Evolutionary conservation across 257 asterid genomes (phyloP).

Genomic region (Solanum appendiculatum): DNA sequence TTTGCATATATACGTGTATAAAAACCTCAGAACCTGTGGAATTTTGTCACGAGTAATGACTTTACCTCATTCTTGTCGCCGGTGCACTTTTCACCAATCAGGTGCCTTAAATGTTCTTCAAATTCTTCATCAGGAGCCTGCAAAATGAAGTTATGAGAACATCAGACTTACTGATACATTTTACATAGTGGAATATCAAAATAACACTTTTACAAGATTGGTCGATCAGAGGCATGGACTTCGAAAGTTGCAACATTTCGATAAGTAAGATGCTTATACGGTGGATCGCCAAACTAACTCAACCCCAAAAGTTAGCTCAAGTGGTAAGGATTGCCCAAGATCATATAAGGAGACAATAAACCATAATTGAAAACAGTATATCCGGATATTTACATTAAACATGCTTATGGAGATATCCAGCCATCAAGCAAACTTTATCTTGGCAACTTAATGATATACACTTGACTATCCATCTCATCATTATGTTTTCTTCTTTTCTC

Average conservation of each 20-base stretch:
- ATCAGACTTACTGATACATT: neutral
- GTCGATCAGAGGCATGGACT: neutral
- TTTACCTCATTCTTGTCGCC: constrained; percentile 83
- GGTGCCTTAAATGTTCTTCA: constrained; percentile 82
- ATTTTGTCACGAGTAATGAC: neutral
- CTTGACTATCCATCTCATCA: neutral
- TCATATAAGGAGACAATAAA: neutral
- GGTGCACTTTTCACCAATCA: constrained; percentile 65
- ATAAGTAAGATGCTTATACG: neutral
- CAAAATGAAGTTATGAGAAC: neutral
- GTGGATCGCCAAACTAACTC: neutral
- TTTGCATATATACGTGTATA: neutral
- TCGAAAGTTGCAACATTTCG: neutral
- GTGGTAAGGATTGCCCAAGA: neutral
- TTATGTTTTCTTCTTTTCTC: neutral
- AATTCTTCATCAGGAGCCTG: constrained; percentile 98
- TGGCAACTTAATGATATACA: neutral
- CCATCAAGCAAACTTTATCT: neutral
- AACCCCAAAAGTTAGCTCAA: neutral
- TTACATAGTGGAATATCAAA: neutral
- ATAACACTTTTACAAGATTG: neutral
- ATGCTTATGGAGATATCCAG: neutral
- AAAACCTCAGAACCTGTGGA: neutral
- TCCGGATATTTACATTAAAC: neutral
- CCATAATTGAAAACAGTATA: neutral